A percentile compares a stretch with the other conserved stretches of the same genome.
These are phyloP conservation scores for Pyrenopolyporus hunteri DNA, from an alignment of 495 filamentous ascomycete genomes.

Conservation along the genomic window DNA sequence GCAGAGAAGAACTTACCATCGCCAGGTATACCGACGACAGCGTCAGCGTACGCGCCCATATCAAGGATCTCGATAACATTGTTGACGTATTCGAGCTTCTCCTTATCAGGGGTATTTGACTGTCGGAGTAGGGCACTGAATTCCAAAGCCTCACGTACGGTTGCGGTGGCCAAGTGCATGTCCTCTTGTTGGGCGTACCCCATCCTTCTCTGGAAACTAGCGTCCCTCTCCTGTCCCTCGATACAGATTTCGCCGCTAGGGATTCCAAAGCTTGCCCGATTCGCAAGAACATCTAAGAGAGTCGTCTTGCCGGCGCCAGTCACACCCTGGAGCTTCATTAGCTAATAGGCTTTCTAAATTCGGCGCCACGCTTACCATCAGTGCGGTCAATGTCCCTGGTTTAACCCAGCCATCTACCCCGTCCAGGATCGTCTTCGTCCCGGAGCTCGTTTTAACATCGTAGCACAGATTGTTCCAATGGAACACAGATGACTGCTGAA, in stretches of 20 bases:
- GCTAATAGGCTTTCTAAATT: no score
- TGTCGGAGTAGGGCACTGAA: conserved; percentile 86
- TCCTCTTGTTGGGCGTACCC: conserved; percentile 89
- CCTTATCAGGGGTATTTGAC: conserved; percentile 67
- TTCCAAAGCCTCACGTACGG: conserved; percentile 81
- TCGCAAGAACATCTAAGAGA: conserved; percentile 76
- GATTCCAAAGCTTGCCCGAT: conserved; percentile 78
- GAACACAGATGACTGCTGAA: no score
- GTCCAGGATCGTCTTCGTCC: conserved; percentile 71
- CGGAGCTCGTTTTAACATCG: conserved; percentile 72
- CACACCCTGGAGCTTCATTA: no score
- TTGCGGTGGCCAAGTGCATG: conserved; percentile 76
- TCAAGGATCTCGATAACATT: conserved; percentile 80
- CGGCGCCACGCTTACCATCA: no score
- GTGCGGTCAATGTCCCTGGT: conserved; percentile 77
- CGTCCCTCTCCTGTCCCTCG: no score
- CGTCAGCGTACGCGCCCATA: conserved; percentile 83
- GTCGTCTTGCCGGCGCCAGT: conserved; percentile 91
- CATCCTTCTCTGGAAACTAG: no score
- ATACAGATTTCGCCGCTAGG: conserved; percentile 74
- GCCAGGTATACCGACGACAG: conserved; percentile 80
- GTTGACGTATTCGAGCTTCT: conserved; percentile 86
- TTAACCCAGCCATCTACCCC: conserved; percentile 78
- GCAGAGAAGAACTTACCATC: no score
- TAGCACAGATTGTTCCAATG: conserved; percentile 84